A percentile compares a stretch with the other conserved stretches of the same genome.
These are phyloP conservation scores for Tylopilus plumbeoviolaceoides DNA, from an alignment of 768 basidiomycete species.

Conservation along the genomic window DNA sequence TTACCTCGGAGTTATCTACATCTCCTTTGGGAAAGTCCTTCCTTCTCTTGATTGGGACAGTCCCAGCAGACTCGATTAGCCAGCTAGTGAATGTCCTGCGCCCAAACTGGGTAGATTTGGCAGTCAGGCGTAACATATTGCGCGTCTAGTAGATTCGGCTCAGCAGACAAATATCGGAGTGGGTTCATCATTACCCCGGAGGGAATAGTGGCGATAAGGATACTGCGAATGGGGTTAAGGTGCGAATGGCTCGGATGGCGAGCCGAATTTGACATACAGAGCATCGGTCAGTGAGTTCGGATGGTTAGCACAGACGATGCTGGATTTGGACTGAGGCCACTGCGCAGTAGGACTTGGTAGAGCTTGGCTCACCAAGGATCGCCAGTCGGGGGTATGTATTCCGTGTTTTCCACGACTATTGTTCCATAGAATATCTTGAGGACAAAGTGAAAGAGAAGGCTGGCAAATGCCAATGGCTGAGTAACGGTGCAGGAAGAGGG, in stretches of 20 bases:
- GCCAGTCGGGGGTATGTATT: conserved; percentile 69
- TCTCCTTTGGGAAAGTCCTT: conserved; percentile 59
- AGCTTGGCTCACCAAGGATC: conserved; percentile 56
- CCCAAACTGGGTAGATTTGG: conserved; percentile 85
- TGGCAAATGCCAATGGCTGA: conserved; percentile 22
- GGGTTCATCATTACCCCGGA: conserved; percentile 43
- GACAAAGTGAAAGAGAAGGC: conserved; percentile 73
- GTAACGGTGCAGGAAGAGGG: neutral
- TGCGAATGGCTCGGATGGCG: neutral
- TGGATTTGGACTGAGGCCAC: conserved; percentile 26
- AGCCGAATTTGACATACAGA: conserved; percentile 46
- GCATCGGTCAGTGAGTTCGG: conserved; percentile 85
- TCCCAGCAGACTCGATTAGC: conserved; percentile 87
- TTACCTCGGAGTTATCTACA: conserved; percentile 63
- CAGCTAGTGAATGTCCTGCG: conserved; percentile 81
- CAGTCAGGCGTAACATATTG: conserved; percentile 78
- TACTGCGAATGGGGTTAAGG: conserved; percentile 33
- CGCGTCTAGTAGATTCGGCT: conserved; percentile 47
- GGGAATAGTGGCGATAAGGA: conserved; percentile 73
- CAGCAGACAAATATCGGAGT: conserved; percentile 4
- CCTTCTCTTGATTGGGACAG: conserved; percentile 74
- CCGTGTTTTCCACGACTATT: conserved; percentile 77
- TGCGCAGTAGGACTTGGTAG: neutral
- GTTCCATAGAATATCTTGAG: conserved; percentile 90
- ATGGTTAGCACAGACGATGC: conserved; percentile 85